Percentiles rank a stretch among this genome's conserved stretches.
Conservation (phyloP, 169 alveolate species). For the Perkinsus olseni region DNA sequence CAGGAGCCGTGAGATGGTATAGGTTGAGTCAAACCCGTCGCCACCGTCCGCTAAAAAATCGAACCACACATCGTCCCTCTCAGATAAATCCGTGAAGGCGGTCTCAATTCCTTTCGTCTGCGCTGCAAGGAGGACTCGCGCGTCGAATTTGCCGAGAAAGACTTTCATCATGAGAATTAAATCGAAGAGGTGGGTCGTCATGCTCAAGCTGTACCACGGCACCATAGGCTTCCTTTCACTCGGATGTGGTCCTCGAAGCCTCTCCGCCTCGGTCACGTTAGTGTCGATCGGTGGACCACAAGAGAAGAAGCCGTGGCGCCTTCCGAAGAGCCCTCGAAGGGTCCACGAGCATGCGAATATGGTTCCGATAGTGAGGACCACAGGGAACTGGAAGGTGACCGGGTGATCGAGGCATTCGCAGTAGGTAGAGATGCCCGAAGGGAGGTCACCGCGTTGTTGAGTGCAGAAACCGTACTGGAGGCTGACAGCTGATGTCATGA, state of each 20-base stretch:
- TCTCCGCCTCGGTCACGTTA: neutral
- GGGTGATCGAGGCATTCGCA: neutral
- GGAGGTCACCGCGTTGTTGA: neutral
- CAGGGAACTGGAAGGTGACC: neutral
- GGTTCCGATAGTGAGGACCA: neutral
- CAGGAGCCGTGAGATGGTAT: constrained; percentile 6
- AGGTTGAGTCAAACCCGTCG: constrained; percentile 7
- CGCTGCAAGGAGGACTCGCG: neutral
- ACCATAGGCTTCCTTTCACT: neutral
- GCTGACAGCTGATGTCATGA: neutral
- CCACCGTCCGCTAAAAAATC: constrained; percentile 13
- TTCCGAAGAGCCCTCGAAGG: neutral
- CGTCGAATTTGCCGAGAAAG: constrained; percentile 8
- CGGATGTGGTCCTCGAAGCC: neutral
- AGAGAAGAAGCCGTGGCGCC: neutral
- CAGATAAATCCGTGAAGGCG: neutral
- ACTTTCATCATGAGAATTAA: neutral
- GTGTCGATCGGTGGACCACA: neutral
- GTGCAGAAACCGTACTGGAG: neutral
- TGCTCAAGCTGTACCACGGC: constrained; percentile 3
- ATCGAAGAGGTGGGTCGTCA: neutral
- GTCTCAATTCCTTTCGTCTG: neutral
- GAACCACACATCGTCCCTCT: neutral
- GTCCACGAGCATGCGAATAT: neutral
- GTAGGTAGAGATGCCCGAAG: neutral